Base-by-base conservation (phyloP, 768 basidiomycete genomes). In the Lactarius akahatsu region DNA sequence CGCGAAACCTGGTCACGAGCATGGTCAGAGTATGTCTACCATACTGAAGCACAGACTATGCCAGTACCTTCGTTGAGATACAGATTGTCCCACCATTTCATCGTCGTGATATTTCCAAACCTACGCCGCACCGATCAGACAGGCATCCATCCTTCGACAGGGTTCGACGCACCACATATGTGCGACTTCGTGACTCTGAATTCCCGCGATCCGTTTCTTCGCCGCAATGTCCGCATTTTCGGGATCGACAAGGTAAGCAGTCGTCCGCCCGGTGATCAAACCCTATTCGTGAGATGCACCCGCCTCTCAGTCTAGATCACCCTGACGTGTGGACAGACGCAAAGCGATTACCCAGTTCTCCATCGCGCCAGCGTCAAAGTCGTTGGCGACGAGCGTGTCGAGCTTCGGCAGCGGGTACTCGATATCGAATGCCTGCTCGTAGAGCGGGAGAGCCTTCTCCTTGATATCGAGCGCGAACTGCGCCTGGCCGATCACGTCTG, bases 71-170 rank as follows among this genome's bases (percentile, higher is more conserved):
- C 90, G 68, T 91, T 92, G 64, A 92, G 77, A 76, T 91, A 91
- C 57, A 93, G 80, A 75, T 91, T 88, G 68, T 91, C 86, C 91
- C 92, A 94, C 92, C 92, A 94, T 72, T 86, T 85, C 94, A 96
- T 95, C 0, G 94, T 96, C 6, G 92, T 90, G 71, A 97, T 90
- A 74, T 96, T 89, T 30, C 94, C 95, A 71, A 96, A 96, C 92
- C 92, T 81, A 47, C 71, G 15, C 54, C 69, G 18, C 5, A 7
- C 28, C 26, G 23, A 56, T 26, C 50, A 52, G 26, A 60, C 9
- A 41, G 30, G 4, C 56, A 32, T 36, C 4, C 23, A 32, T 32
- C 2, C 59, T 30, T n/a, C 45, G 16, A 65, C 8, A 20, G 20
- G 28, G 43, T 47, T 30, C 23, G 5, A 69, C 70, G n/a, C 34